phyloP scores from a whole-genome alignment of 1,284 basidiomycete genomes.

The Pisolithus thermaeus region DNA sequence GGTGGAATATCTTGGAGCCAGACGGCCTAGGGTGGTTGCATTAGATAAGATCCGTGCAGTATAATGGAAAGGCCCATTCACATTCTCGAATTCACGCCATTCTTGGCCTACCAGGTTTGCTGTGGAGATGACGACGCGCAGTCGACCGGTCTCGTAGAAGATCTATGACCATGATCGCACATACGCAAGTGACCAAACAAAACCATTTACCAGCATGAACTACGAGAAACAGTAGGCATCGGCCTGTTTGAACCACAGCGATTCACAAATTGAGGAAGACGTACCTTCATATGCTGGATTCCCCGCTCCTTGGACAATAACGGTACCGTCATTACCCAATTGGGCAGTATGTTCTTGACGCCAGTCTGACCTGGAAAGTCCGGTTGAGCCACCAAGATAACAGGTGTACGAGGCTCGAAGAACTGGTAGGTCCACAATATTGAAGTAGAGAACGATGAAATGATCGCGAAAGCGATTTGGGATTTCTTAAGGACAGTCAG shows the following conservation, averaged over 20 bases:
- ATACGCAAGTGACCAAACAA: background rate
- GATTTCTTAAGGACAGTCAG: slow-evolving; percentile 42
- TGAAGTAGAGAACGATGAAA: slow-evolving; percentile 62
- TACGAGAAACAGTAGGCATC: slow-evolving; percentile 19
- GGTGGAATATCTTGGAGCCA: slow-evolving; percentile 76
- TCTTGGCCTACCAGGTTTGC: slow-evolving; percentile 72
- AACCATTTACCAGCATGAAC: slow-evolving; percentile 60
- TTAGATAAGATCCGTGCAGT: background rate
- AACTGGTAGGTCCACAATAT: slow-evolving; percentile 65
- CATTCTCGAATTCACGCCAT: slow-evolving; percentile 78
- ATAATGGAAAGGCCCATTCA: slow-evolving; percentile 23
- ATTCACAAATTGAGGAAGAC: background rate
- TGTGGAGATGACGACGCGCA: slow-evolving; percentile 68
- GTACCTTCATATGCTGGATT: too few relatives aligned
- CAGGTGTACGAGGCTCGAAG: slow-evolving; percentile 59
- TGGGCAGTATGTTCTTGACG: slow-evolving; percentile 59
- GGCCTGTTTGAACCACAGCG: background rate
- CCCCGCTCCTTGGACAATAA: too few relatives aligned
- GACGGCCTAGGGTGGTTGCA: slow-evolving; percentile 41
- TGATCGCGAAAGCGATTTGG: slow-evolving; percentile 61
- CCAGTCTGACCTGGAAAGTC: slow-evolving; percentile 43
- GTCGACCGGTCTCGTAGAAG: slow-evolving; percentile 67
- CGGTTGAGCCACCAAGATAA: slow-evolving; percentile 64
- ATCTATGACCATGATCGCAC: slow-evolving; percentile 34
- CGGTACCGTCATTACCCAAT: slow-evolving; percentile 38